Conservation (phyloP, 1,284 basidiomycete genomes). For the Sporisorium iseilematis-ciliati region DNA sequence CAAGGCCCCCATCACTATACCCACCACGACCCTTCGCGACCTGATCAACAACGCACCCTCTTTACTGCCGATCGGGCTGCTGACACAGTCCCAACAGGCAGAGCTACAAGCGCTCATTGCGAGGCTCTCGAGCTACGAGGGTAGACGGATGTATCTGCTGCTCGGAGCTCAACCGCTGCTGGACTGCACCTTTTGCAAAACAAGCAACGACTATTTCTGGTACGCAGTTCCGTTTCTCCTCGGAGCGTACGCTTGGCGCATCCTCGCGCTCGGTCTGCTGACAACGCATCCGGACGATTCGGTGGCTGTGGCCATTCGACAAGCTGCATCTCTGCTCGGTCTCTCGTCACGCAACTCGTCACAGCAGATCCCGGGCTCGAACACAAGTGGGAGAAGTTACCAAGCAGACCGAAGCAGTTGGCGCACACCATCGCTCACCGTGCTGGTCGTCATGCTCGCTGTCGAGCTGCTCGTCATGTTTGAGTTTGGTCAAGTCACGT, state of each 20-base stretch:
- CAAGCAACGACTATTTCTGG: conserved; percentile 36
- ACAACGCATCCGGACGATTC: conserved; percentile 43
- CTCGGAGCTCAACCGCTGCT: conserved; percentile 35
- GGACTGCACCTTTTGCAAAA: conserved; percentile 46
- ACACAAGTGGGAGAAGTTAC: not conserved
- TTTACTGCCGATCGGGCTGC: conserved; percentile 24
- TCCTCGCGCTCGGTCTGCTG: conserved; percentile 43
- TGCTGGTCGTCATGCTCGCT: conserved; percentile 18
- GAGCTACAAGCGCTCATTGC: conserved; percentile 46
- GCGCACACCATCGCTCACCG: conserved; percentile 19
- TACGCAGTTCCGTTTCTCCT: conserved; percentile 40
- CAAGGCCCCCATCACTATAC: conserved; percentile 41
- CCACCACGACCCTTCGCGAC: conserved; percentile 34
- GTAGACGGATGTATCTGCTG: conserved; percentile 38
- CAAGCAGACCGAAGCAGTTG: conserved; percentile 42
- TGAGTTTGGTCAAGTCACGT: conserved; percentile 41
- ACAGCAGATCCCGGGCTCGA: not conserved
- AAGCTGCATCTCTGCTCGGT: conserved; percentile 13
- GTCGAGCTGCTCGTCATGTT: conserved; percentile 44
- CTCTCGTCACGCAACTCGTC: conserved; percentile 1
- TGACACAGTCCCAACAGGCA: conserved; percentile 13
- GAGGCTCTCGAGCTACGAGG: conserved; percentile 50
- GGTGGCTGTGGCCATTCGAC: conserved; percentile 40
- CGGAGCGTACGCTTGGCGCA: conserved; percentile 32
- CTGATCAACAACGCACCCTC: conserved; percentile 32